phyloP scores from a whole-genome alignment of 345 rosid species.

The Dovyalis caffra region DNA sequence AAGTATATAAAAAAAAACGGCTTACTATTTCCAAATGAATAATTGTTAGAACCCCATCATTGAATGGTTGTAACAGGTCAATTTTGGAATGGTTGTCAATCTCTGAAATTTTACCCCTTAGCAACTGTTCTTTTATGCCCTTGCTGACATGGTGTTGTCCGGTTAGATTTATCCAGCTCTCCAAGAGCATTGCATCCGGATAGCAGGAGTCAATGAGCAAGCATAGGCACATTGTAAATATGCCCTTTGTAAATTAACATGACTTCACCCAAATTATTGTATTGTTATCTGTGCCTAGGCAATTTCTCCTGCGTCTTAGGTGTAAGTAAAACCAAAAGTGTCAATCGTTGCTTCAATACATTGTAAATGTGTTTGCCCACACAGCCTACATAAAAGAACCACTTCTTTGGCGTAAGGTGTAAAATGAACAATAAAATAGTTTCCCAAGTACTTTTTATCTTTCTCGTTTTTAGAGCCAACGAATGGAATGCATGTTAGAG shows the following conservation, averaged over 20 bases:
- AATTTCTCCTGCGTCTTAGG: background rate
- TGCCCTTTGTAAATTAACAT: background rate
- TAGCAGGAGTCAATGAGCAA: no score
- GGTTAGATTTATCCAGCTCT: no score
- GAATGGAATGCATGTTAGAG: background rate
- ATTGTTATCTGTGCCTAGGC: background rate
- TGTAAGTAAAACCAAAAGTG: background rate
- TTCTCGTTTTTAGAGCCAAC: no score
- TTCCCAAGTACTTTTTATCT: no score
- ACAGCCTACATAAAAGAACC: background rate
- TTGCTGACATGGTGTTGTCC: no score
- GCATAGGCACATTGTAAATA: no score
- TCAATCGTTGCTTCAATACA: no score
- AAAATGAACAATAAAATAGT: background rate
- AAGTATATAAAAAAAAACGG: background rate
- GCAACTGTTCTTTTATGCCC: no score
- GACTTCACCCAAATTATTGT: background rate
- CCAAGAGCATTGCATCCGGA: no score
- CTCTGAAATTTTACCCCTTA: no score
- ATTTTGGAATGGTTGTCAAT: no score
- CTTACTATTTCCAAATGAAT: background rate
- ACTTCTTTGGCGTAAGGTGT: background rate
- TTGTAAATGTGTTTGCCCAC: background rate
- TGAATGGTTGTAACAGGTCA: no score
- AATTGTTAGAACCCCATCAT: background rate